Percentiles rank a stretch among this genome's conserved stretches.
phyloP scores from a whole-genome alignment of 257 asterid species.

The Solanum pimpinellifolium region DNA sequence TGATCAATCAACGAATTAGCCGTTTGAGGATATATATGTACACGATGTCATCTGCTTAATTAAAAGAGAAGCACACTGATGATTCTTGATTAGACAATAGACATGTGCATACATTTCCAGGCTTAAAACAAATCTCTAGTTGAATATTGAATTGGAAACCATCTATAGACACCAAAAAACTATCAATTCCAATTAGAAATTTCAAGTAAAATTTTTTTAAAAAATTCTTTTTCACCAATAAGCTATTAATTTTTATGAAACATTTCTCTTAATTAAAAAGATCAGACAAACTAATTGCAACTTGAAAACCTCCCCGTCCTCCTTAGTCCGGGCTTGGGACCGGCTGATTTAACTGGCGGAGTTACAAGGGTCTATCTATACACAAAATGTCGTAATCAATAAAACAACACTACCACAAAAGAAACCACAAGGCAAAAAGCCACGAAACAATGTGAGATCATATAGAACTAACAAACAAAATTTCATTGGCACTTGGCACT shows the following conservation, averaged over 20 bases:
- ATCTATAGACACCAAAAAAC: not conserved
- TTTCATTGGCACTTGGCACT: not conserved
- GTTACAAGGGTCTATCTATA: not conserved
- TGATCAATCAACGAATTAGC: not conserved
- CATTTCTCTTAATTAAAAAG: not conserved
- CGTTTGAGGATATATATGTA: not conserved
- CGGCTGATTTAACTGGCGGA: not conserved
- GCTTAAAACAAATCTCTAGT: not conserved
- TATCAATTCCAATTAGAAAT: too few species aligned
- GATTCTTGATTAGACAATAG: not conserved
- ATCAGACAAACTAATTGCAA: not conserved
- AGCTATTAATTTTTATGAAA: not conserved
- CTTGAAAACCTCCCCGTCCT: not conserved
- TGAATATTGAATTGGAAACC: not conserved
- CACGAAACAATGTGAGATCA: not conserved
- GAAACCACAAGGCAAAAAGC: not conserved
- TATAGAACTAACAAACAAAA: not conserved
- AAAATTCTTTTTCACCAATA: too few species aligned
- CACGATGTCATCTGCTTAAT: not conserved
- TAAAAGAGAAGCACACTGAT: not conserved
- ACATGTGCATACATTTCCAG: not conserved
- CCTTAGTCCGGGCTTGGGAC: not conserved
- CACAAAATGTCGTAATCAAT: not conserved
- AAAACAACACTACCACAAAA: not conserved
- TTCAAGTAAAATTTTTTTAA: too few species aligned